A percentile compares a stretch with the other conserved stretches of the same genome.
Evolutionary conservation across 257 asterid species (phyloP).

Genomic region (Solanum medicagineum): DNA sequence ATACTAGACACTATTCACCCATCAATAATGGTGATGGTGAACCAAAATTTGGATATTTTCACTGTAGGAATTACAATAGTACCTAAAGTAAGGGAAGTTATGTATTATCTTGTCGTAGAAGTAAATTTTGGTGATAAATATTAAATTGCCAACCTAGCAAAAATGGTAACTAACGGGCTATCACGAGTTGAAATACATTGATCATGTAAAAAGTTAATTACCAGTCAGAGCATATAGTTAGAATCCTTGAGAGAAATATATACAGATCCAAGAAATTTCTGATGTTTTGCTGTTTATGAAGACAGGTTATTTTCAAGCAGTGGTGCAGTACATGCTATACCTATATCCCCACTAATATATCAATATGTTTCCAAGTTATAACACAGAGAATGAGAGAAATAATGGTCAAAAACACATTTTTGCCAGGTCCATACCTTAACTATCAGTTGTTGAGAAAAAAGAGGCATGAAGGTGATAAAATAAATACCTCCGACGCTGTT

Average conservation of each 20-base stretch:
- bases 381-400: not conserved
- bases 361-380: not conserved
- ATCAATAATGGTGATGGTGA: not conserved
- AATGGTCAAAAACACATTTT: too few relatives aligned
- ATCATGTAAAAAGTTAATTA: too few relatives aligned
- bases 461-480: not conserved
- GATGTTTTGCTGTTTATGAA: not conserved
- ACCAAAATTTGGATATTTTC: not conserved
- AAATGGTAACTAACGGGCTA: too few relatives aligned
- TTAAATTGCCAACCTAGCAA: too few relatives aligned
- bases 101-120: not conserved
- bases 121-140: too few relatives aligned
- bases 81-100: not conserved
- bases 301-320: not conserved
- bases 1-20: not conserved
- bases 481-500: constrained; percentile 73
- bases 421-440: too few relatives aligned
- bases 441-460: not conserved
- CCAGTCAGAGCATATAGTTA: too few relatives aligned
- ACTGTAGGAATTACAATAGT: not conserved
- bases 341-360: not conserved
- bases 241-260: too few relatives aligned
- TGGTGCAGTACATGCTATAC: not conserved
- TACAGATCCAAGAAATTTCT: too few relatives aligned
- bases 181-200: too few relatives aligned